Evolutionary conservation across 2,329 filamentous ascomycete species (phyloP).

Genomic region (Alternaria ventricosa): DNA sequence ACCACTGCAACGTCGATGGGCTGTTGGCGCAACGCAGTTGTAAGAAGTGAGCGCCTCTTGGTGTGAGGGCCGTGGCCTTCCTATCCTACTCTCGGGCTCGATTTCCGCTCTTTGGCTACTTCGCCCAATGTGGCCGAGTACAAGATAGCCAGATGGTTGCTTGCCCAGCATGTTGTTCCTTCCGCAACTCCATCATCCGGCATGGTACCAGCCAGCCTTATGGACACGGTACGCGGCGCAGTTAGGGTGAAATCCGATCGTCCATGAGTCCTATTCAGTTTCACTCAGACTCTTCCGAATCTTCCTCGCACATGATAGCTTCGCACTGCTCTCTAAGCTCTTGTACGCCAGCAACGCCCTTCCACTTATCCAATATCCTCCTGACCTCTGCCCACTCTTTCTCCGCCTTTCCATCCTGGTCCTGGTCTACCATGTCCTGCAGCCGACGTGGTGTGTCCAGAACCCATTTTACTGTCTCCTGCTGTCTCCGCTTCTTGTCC

Average conservation of each 20-base stretch:
- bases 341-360: slow-evolving; percentile 51
- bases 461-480: slow-evolving; percentile 67
- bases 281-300: slow-evolving; percentile 36
- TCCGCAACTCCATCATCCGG: neutral
- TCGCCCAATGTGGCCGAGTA: neutral
- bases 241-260: neutral
- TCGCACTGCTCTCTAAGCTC: slow-evolving; percentile 50
- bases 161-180: neutral
- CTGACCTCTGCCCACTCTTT: slow-evolving; percentile 55
- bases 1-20: neutral
- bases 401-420: slow-evolving; percentile 66
- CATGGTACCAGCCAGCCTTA: neutral
- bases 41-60: neutral
- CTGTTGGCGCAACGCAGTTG: neutral
- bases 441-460: slow-evolving; percentile 67
- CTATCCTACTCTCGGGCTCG: neutral
- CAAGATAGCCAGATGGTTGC: neutral
- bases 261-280: neutral
- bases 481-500: slow-evolving; percentile 50
- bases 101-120: neutral
- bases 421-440: slow-evolving; percentile 63
- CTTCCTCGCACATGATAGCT: slow-evolving; percentile 37
- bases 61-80: neutral
- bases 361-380: slow-evolving; percentile 53
- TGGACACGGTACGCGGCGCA: neutral